A percentile compares a stretch with the other conserved stretches of the same genome.
phyloP scores from a whole-genome alignment of 371 early-diverging fungal genomes.

The Rhizopus microsporus region DNA sequence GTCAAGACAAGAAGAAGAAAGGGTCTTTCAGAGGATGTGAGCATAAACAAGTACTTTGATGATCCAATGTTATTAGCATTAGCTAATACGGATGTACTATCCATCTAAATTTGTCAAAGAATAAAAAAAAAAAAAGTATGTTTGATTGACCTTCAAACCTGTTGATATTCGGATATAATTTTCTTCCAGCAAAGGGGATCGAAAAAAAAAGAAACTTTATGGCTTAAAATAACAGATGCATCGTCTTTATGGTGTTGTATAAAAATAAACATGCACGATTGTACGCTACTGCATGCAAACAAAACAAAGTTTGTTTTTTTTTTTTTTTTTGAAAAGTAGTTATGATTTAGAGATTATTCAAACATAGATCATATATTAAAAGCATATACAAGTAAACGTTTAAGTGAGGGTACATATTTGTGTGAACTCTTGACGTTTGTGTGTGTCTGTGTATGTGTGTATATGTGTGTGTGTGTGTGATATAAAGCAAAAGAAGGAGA shows the following conservation, averaged over 20 bases:
- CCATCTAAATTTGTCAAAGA: constrained; percentile 24
- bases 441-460: constrained; percentile 13
- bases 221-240: constrained; percentile 3
- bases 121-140: constrained; percentile 34
- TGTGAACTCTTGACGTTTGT: not conserved
- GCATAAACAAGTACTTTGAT: constrained; percentile 94
- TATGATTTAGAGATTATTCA: no score
- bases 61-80: constrained; percentile 80
- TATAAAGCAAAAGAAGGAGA: constrained; percentile 2
- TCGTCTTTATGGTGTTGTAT: not conserved
- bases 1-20: constrained; percentile 96
- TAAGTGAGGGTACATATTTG: no score
- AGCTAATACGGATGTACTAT: constrained; percentile 56
- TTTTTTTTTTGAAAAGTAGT: no score
- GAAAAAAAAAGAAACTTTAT: not conserved
- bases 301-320: no score
- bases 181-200: constrained; percentile 7
- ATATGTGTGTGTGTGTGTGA: not conserved
- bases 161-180: not conserved
- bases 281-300: no score
- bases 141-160: no score
- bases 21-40: constrained; percentile 90
- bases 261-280: constrained; percentile 3
- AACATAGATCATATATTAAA: no score
- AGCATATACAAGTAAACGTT: no score